A percentile compares a stretch with the other conserved stretches of the same genome.
These are phyloP conservation scores for Microsporum canis DNA, from an alignment of 2,329 filamentous ascomycete genomes.

Conservation along the genomic window DNA sequence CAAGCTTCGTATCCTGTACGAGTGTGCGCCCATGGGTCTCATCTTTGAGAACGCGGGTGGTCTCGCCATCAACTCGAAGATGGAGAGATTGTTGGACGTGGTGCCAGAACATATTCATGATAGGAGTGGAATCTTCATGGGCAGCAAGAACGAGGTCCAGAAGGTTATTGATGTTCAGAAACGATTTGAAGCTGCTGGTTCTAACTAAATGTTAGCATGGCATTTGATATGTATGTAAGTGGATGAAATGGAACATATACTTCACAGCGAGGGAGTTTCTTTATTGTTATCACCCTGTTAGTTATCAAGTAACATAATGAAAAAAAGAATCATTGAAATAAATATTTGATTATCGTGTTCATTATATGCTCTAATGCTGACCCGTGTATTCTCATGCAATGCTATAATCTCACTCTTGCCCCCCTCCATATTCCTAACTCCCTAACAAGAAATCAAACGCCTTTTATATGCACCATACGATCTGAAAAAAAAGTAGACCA, in stretches of 20 bases:
- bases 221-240: background rate
- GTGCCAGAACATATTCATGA: slow-evolving; percentile 91
- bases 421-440: background rate
- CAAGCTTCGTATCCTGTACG: slow-evolving; percentile 92
- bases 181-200: slow-evolving; percentile 19
- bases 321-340: background rate
- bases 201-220: slow-evolving; percentile 6
- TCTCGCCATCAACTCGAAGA: slow-evolving; percentile 80
- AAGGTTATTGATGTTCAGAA: slow-evolving; percentile 82
- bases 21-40: slow-evolving; percentile 98
- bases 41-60: slow-evolving; percentile 97
- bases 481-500: background rate
- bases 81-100: slow-evolving; percentile 81
- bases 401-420: background rate
- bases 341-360: background rate
- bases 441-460: background rate
- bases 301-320: background rate
- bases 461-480: background rate
- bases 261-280: background rate
- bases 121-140: slow-evolving; percentile 88
- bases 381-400: background rate
- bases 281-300: background rate
- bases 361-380: background rate
- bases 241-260: background rate
- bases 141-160: slow-evolving; percentile 87